Evolutionary conservation across 2,329 filamentous ascomycete genomes (phyloP).

Genomic region (Myriosclerotinia curreyana): DNA sequence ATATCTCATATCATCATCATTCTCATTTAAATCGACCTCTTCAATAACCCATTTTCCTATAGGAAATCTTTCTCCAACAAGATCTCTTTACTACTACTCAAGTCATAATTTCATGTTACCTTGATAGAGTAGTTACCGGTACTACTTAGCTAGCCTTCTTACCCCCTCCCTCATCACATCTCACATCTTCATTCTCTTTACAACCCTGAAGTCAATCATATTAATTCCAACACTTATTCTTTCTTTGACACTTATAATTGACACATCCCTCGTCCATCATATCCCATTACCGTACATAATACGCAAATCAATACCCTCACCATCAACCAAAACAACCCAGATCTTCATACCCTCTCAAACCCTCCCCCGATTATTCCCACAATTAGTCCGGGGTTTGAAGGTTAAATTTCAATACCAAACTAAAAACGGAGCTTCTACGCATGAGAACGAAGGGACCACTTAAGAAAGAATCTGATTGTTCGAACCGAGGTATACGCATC

Average conservation of each 20-base stretch:
- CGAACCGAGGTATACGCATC: slow-evolving; percentile 13
- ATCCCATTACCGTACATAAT: background rate
- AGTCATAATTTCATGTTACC: background rate
- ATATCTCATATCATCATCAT: background rate
- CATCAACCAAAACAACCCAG: slow-evolving; percentile 6
- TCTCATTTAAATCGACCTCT: background rate
- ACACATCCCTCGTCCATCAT: background rate
- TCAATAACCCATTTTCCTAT: background rate
- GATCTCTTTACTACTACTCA: background rate
- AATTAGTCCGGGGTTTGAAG: slow-evolving; percentile 14
- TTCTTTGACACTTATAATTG: background rate
- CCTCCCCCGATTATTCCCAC: background rate
- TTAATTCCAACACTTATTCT: background rate
- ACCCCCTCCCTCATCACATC: background rate
- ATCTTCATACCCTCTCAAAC: background rate
- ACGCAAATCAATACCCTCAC: background rate
- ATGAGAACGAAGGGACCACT: slow-evolving; percentile 8
- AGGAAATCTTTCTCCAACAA: slow-evolving; percentile 7
- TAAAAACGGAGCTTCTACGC: slow-evolving; percentile 1
- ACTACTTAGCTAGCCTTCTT: background rate
- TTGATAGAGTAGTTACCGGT: background rate
- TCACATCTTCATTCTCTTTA: background rate
- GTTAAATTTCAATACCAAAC: slow-evolving; percentile 2
- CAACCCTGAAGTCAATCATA: background rate
- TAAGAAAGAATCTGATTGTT: background rate